Base-by-base conservation (phyloP, 495 filamentous ascomycete species). In the Tetracladium setigerum region DNA sequence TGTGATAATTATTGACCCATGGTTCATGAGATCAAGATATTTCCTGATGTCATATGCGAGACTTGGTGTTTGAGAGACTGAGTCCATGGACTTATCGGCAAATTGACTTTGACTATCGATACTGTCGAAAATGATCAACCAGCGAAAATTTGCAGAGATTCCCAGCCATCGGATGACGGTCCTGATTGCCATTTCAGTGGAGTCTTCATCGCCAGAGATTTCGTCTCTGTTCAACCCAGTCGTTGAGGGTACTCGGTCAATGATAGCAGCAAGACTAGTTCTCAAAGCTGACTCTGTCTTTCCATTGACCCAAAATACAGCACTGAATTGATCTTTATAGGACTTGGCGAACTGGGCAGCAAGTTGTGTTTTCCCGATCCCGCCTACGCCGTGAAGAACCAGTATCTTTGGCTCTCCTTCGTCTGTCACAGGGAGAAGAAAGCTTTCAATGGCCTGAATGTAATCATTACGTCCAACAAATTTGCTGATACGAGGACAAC, bases 81-180 rank as follows among this genome's bases (percentile, higher is more conserved):
- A n/a, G n/a, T n/a, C n/a, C n/a, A n/a, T n/a, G n/a, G n/a, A n/a
- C n/a, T n/a, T n/a, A n/a, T n/a, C n/a, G n/a, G n/a, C n/a, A n/a
- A n/a, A n/a, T n/a, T n/a, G n/a, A n/a, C n/a, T n/a, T 17, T 43
- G 17, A 19, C 40, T 43, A 18, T 74, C 68, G 22, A 60, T 62
- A 50, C 69, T 74, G 41, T 74, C 67, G 38, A 73, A 35, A 44
- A 64, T 64, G 1, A 49, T 55, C 34, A 73, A 59, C 62, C 65
- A 70, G 45, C 57, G 57, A 57, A 32, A 66, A 48, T 18, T 65
- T 50, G 37, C 62, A 57, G 12, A 10, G 17, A 39, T 10, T 12
- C 37, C 12, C 11, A 39, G 10, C 60, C 62, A 27, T 60, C 46
- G 17, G 66, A 41, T 70, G 65, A 15, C 50, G n/a, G n/a, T n/a